Base-by-base conservation (phyloP, 1,284 basidiomycete genomes). In the Pseudozyma sp. region DNA sequence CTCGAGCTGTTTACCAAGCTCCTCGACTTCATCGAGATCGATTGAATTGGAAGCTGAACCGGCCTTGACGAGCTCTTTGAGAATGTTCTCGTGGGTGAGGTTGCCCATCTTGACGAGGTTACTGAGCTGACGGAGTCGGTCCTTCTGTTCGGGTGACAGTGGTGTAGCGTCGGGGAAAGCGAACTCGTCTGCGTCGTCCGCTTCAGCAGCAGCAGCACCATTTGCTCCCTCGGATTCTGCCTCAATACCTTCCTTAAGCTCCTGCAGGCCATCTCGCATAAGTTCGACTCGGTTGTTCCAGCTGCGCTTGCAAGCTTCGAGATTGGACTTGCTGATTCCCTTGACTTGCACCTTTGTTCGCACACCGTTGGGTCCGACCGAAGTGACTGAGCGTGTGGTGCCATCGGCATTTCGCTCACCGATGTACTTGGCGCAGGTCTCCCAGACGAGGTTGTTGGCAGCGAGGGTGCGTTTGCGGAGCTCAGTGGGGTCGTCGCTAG, bases 21-120 rank as follows among this genome's bases (percentile, higher is more conserved):
- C 68, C n/a, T 74, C 74, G 7, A 72, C 67, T 25, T 69, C 59
- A 43, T 79, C 77, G 13, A 68, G 55, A 35, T 79, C 77, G 39
- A 74, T 48, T 6, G 35, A 39, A 52, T 8, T 48, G 18, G 31
- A 16, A 9, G 55, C 44, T 1, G 59, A 10, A 38, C 31, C 57
- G 6, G 72, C 38, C 51, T 66, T 75, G 49, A 57, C 65, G 34
- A 76, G 61, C 34, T 62, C 55, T 14, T 76, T 76, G 60, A 76
- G 59, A 10, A 72, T 62, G 55, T 48, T 71, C 34, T 72, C 73
- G 58, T 76, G 73, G 5, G 60, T 57, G 12, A 72, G 54, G 56
- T 76, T 76, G 59, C 73, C 73, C 38, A 76, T 72, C 69, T 76
- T 76, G 65, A 76, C 73, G 11, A 76, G 51, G 43, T 71, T 71